phyloP scores from a whole-genome alignment of 495 filamentous ascomycete species.

The Penicillium cataractarum region DNA sequence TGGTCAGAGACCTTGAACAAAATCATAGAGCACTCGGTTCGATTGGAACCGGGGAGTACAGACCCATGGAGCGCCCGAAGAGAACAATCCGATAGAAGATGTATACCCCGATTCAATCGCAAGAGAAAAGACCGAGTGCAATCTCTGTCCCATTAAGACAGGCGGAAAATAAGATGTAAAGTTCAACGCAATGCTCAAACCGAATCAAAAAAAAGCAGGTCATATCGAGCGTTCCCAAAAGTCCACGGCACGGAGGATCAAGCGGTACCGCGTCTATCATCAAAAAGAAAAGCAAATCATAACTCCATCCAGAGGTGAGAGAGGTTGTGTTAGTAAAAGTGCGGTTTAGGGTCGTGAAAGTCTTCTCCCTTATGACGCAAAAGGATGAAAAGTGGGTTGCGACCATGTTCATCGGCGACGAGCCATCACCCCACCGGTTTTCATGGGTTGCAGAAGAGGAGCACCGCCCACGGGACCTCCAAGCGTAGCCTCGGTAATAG shows the following conservation, averaged over 20 bases:
- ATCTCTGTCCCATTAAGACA: not conserved
- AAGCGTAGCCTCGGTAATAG: constrained; percentile 63
- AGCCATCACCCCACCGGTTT: constrained; percentile 43
- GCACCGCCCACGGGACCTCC: constrained; percentile 49
- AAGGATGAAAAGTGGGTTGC: constrained; percentile 11
- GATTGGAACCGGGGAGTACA: not conserved
- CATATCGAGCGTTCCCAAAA: constrained; percentile 6
- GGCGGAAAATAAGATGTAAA: not conserved
- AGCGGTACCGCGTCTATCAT: constrained; percentile 2
- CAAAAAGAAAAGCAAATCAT: constrained; percentile 18
- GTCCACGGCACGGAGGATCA: constrained; percentile 7
- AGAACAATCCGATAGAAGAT: constrained; percentile 8
- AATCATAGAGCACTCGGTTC: not conserved
- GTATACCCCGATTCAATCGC: not conserved
- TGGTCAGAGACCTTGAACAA: not conserved
- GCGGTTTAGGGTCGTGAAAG: not conserved
- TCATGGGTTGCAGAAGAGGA: constrained; percentile 49
- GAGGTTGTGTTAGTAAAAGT: constrained; percentile 5
- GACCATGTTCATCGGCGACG: constrained; percentile 39
- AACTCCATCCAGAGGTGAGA: constrained; percentile 22
- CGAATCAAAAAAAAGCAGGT: constrained; percentile 16
- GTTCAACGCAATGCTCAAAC: constrained; percentile 12
- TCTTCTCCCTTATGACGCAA: not conserved
- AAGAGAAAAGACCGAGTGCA: not conserved
- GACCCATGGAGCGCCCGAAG: not conserved